phyloP scores from a whole-genome alignment of 495 filamentous ascomycete species.

The Lindgomyces ingoldianus region DNA sequence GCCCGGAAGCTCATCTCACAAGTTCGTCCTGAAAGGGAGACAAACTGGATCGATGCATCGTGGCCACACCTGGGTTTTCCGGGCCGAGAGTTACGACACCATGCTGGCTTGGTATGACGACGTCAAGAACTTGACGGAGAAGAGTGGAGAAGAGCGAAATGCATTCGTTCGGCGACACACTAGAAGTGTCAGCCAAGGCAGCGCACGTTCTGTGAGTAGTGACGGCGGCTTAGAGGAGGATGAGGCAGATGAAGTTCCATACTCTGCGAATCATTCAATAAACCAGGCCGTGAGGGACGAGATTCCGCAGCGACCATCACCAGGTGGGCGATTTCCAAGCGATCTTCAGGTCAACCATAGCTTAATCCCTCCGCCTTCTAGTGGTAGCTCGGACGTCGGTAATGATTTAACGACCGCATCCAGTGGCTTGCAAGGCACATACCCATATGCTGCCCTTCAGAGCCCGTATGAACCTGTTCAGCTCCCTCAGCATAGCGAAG shows the following conservation, averaged over 20 bases:
- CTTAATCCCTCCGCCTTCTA: slow-evolving; percentile 76
- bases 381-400: slow-evolving; percentile 68
- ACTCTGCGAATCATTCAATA: slow-evolving; percentile 45
- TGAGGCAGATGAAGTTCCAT: slow-evolving; percentile 67
- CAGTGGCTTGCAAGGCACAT: slow-evolving; percentile 40
- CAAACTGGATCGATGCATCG: slow-evolving; percentile 92
- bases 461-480: slow-evolving; percentile 12
- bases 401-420: slow-evolving; percentile 58
- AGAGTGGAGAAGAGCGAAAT: slow-evolving; percentile 83
- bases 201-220: slow-evolving; percentile 65
- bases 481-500: slow-evolving; percentile 13
- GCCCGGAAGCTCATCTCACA: slow-evolving; percentile 85
- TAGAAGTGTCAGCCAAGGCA: slow-evolving; percentile 70
- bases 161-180: slow-evolving; percentile 80
- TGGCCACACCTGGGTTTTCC: slow-evolving; percentile 96
- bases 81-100: slow-evolving; percentile 89
- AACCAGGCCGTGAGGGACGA: slow-evolving; percentile 33
- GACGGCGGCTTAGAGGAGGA: slow-evolving; percentile 84
- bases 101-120: slow-evolving; percentile 98
- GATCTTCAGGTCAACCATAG: slow-evolving; percentile 78
- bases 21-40: slow-evolving; percentile 94
- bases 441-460: slow-evolving; percentile 6
- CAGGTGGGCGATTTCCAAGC: slow-evolving; percentile 89
- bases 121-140: slow-evolving; percentile 82
- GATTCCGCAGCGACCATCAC: slow-evolving; percentile 62